Evolutionary conservation across 768 basidiomycete species (phyloP).

Genomic region (Mycena rebaudengoi): DNA sequence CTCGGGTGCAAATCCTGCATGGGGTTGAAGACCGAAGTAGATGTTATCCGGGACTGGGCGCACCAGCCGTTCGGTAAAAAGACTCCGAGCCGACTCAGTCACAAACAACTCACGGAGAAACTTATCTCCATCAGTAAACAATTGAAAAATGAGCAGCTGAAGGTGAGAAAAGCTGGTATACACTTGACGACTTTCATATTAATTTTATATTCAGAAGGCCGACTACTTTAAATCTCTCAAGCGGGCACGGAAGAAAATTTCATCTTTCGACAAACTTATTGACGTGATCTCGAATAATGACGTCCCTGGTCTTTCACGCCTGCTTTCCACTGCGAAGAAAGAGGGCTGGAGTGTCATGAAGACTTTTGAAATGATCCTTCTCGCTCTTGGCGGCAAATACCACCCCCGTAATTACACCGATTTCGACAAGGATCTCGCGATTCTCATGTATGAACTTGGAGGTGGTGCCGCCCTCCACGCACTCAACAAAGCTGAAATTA

Average conservation of each 20-base stretch:
- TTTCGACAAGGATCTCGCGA: conserved; percentile 34
- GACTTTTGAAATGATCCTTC: conserved; percentile 25
- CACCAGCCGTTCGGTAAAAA: conserved; percentile 24
- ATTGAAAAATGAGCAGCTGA: neutral
- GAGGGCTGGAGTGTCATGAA: conserved; percentile 19
- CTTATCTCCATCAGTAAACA: too few species aligned
- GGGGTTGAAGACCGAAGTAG: neutral
- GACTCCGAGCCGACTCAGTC: too few species aligned
- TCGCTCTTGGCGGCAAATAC: conserved; percentile 30
- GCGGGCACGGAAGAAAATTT: neutral
- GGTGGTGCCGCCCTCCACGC: conserved; percentile 39
- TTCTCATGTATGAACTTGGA: conserved; percentile 35
- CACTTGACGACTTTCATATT: neutral
- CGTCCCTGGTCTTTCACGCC: conserved; percentile 37
- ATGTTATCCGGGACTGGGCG: conserved; percentile 12
- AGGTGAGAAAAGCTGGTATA: neutral
- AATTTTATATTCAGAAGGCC: neutral
- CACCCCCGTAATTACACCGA: conserved; percentile 27
- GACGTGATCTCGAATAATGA: conserved; percentile 26
- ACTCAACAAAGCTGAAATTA: conserved; percentile 32
- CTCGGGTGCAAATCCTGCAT: neutral
- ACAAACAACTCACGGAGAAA: too few species aligned
- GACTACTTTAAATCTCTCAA: neutral
- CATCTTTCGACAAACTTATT: conserved; percentile 7
- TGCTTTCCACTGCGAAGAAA: conserved; percentile 31